These are phyloP conservation scores for Chytriomyces sp. DNA, from an alignment of 192 early-diverging fungal genomes.

Conservation along the genomic window DNA sequence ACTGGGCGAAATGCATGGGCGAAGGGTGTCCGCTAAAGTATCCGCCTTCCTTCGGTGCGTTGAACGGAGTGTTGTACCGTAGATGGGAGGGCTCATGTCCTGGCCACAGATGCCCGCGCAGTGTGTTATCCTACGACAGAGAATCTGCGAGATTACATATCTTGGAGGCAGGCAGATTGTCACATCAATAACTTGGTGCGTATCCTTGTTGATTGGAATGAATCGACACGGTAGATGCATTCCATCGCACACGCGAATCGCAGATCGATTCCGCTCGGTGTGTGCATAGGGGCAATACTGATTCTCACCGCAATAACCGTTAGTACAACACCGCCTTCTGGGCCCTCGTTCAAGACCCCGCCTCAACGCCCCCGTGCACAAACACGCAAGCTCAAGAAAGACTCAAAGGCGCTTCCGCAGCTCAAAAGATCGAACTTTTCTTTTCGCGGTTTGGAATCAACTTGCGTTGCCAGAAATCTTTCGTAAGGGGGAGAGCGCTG, in stretches of 20 bases:
- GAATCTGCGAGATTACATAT: constrained; percentile 88
- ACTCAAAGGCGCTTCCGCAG: constrained; percentile 84
- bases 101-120: constrained; percentile 73
- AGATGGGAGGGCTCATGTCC: not conserved
- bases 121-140: constrained; percentile 83
- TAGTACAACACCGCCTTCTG: constrained; percentile 95
- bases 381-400: constrained; percentile 74
- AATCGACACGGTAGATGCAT: not conserved
- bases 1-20: constrained; percentile 76
- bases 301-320: not conserved
- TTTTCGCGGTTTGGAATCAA: constrained; percentile 85
- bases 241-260: not conserved
- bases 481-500: constrained; percentile 84
- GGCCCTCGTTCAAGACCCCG: constrained; percentile 69
- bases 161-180: constrained; percentile 95
- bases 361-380: constrained; percentile 57
- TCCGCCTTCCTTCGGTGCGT: constrained; percentile 74
- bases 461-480: constrained; percentile 83
- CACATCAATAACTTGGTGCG: constrained; percentile 49
- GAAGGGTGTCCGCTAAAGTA: constrained; percentile 63
- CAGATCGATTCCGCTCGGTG: not conserved
- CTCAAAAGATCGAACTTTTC: constrained; percentile 89
- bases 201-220: not conserved
- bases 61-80: not conserved
- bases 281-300: too few species aligned